A percentile compares a stretch with the other conserved stretches of the same genome.
Evolutionary conservation across 176 grass and related monocot genomes (phyloP).

Genomic region (Bolboschoenus planiculmis): DNA sequence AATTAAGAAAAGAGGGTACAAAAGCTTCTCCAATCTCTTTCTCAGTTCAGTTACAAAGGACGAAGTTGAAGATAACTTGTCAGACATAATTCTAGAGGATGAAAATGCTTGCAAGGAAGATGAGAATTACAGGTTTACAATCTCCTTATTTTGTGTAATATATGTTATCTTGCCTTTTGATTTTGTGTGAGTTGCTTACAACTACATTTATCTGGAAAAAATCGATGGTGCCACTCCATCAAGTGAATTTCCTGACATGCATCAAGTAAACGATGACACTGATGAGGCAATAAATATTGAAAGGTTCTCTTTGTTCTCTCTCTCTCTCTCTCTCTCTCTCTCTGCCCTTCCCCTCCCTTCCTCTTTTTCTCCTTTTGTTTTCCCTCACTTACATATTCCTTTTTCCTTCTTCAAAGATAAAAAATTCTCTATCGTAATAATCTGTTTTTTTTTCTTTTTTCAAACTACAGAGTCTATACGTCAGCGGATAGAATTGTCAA

Average conservation of each 20-base stretch:
- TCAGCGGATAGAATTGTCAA: neutral
- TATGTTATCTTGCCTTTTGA: neutral
- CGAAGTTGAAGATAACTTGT: neutral
- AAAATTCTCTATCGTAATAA: neutral
- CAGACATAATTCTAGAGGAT: neutral
- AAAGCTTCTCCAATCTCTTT: conserved; percentile 15
- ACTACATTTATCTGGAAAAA: neutral
- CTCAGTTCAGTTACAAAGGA: conserved; percentile 12
- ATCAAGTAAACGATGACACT: neutral
- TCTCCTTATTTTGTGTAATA: neutral
- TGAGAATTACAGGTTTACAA: neutral
- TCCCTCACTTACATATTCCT: too few species aligned
- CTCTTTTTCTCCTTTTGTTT: neutral
- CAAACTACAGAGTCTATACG: neutral
- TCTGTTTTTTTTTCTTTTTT: neutral
- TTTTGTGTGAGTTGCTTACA: neutral
- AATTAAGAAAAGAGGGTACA: conserved; percentile 35
- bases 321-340: too few species aligned
- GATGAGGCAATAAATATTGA: neutral
- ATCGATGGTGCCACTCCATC: neutral
- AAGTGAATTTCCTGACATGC: neutral
- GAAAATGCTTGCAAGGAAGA: neutral
- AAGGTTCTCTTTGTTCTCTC: neutral
- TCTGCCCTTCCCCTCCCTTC: neutral
- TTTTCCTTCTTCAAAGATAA: neutral